These are phyloP conservation scores for Papilionanthe hybrid DNA, from an alignment of 116 monocot species.

Conservation along the genomic window DNA sequence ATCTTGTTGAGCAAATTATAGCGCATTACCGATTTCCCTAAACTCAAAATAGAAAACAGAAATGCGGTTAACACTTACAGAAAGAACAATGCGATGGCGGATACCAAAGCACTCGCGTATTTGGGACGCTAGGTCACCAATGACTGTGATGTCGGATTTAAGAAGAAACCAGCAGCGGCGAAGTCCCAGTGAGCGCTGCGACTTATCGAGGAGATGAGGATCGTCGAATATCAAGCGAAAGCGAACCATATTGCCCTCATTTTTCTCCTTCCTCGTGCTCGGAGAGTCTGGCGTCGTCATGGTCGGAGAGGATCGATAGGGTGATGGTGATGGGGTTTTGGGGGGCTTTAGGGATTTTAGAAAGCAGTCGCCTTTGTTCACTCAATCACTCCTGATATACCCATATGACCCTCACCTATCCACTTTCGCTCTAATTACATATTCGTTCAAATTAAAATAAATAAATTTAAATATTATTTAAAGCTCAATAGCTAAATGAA, in stretches of 20 bases:
- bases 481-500: no score
- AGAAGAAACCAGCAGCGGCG: conserved; percentile 63
- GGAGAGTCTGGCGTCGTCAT: not conserved
- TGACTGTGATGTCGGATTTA: conserved; percentile 36
- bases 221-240: conserved; percentile 63
- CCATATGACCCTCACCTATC: no score
- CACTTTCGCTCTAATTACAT: no score
- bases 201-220: conserved; percentile 41
- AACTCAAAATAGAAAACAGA: no score
- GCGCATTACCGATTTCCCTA: no score
- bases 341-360: no score
- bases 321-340: not conserved
- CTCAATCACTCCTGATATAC: no score
- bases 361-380: no score
- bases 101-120: conserved; percentile 39
- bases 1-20: no score
- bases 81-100: conserved; percentile 43
- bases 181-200: conserved; percentile 44
- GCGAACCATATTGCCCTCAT: not conserved
- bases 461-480: no score
- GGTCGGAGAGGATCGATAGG: not conserved
- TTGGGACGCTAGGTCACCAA: conserved; percentile 53
- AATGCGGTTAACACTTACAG: conserved; percentile 16
- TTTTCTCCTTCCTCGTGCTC: not conserved
- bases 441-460: no score